phyloP scores from a whole-genome alignment of 2,329 filamentous ascomycete genomes.

The Ceratocystis colombiana region DNA sequence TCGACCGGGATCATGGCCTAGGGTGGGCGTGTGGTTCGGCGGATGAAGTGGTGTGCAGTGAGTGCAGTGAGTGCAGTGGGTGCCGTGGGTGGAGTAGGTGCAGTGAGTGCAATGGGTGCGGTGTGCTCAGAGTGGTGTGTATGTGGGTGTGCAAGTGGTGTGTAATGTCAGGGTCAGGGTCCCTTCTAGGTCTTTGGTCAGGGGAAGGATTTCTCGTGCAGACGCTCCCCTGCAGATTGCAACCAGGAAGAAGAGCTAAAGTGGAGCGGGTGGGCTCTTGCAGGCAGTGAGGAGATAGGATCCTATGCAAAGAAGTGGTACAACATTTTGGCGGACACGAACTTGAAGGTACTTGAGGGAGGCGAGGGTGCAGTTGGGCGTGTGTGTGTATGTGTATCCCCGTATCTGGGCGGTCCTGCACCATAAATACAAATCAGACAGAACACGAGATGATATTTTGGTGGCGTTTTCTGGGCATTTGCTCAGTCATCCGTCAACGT shows the following conservation, averaged over 20 bases:
- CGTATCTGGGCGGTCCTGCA: neutral
- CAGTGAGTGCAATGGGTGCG: too few relatives aligned
- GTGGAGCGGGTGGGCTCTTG: neutral
- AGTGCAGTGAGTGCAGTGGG: neutral
- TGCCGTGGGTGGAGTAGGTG: too few relatives aligned
- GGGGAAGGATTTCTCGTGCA: neutral
- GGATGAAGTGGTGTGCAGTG: neutral
- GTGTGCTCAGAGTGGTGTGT: too few relatives aligned
- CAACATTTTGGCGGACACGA: neutral
- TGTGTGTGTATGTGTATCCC: neutral
- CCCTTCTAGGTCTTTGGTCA: neutral
- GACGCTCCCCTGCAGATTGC: constrained; percentile 1
- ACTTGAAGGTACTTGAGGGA: too few relatives aligned
- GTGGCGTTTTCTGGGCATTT: neutral
- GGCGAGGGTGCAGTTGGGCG: neutral
- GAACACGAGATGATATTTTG: neutral
- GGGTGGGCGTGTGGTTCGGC: neutral
- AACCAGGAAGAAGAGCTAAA: neutral
- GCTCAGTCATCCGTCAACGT: neutral
- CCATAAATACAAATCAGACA: neutral
- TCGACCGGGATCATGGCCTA: constrained; percentile 2
- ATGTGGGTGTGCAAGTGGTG: too few relatives aligned
- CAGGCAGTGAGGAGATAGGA: neutral
- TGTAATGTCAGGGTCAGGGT: neutral
- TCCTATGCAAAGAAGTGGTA: neutral